Base-by-base conservation (phyloP, 192 early-diverging fungal genomes). In the Backusella liffmaniae region DNA sequence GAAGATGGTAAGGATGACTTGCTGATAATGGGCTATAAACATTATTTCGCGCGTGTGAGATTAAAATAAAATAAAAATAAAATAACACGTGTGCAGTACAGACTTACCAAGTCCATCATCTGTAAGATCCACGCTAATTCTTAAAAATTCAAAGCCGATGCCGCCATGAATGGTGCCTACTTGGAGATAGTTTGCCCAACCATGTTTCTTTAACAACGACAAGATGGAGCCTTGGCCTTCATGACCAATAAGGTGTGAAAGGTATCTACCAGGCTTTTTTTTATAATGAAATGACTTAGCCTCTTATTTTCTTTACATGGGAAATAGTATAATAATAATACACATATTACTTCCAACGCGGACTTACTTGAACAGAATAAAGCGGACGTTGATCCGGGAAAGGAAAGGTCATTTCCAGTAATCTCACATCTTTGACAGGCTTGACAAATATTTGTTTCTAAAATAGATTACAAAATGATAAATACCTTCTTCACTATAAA, bases 171-270 rank as follows among this genome's bases (percentile, higher is more conserved):
- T 84, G 2, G 83, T 78, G 16, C 94, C 91, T 0, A 91, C 93
- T 10, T 87, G 85, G 41, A 96, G 83, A 21, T 85, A 86, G 37
- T 92, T 89, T 1, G 94, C 95, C 97, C 97, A 99, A 1, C 96
- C 94, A 75, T 92, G 90, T 73, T 92, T 87, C 77, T 97, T 98
- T 35, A 99, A 83, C 35, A 90, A 77, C 2, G 94, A 94, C 30
- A 97, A 82, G 37, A 98, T 83, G 13, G 96, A 97, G 8, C 97
- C 97, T 46, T 86, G 83, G 29, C 92, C 92, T 83, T 98, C 96
- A 82, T 97, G 95, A 1, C 96, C 96, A 77, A 99, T 91, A 56
- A 98, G 87, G 77, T 96, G 96, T 12, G 92, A 91, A 37, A 94
- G 73, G 79, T 98, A 98, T 9, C 86, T 75, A 10, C 85, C 85